Conservation (phyloP, 2,329 filamentous ascomycete species). For the Ceratocystis colombiana region DNA sequence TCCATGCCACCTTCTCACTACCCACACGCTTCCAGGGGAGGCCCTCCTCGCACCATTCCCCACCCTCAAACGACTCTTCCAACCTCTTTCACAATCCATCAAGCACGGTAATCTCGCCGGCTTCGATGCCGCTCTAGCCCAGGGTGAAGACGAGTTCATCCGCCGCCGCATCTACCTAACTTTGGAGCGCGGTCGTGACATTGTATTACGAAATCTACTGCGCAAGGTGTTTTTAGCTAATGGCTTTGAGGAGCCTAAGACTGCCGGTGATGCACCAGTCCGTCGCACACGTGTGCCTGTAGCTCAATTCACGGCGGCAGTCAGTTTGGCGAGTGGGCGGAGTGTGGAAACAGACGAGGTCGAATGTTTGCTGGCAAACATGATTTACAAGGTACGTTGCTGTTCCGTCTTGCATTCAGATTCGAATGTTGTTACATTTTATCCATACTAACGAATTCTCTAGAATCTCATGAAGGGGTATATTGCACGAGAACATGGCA, state of each 20-base stretch:
- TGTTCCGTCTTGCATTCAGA: neutral
- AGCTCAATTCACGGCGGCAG: slow-evolving; percentile 72
- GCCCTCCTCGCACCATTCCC: slow-evolving; percentile 65
- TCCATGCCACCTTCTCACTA: slow-evolving; percentile 82
- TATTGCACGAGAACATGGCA: slow-evolving; percentile 80
- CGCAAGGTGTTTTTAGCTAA: slow-evolving; percentile 81
- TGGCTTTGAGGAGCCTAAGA: slow-evolving; percentile 69
- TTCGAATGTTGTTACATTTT: too few relatives aligned
- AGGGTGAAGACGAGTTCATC: slow-evolving; percentile 85
- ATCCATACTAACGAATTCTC: neutral
- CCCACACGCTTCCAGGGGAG: slow-evolving; percentile 68
- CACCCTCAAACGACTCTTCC: slow-evolving; percentile 64
- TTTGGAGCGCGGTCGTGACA: slow-evolving; percentile 81
- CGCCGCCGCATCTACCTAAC: slow-evolving; percentile 90
- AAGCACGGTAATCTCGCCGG: slow-evolving; percentile 69
- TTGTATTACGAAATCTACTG: slow-evolving; percentile 81
- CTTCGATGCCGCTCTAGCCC: slow-evolving; percentile 72
- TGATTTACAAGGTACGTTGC: slow-evolving; percentile 83
- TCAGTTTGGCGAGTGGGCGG: slow-evolving; percentile 61
- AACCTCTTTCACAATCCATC: slow-evolving; percentile 68
- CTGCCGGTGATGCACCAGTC: slow-evolving; percentile 53
- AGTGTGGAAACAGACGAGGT: slow-evolving; percentile 80
- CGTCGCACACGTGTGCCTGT: slow-evolving; percentile 71
- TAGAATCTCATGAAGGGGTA: slow-evolving; percentile 96
- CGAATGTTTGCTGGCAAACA: slow-evolving; percentile 86